These are phyloP conservation scores for Gnomoniopsis smithogilvyi DNA, from an alignment of 2,329 filamentous ascomycete species.

Conservation along the genomic window DNA sequence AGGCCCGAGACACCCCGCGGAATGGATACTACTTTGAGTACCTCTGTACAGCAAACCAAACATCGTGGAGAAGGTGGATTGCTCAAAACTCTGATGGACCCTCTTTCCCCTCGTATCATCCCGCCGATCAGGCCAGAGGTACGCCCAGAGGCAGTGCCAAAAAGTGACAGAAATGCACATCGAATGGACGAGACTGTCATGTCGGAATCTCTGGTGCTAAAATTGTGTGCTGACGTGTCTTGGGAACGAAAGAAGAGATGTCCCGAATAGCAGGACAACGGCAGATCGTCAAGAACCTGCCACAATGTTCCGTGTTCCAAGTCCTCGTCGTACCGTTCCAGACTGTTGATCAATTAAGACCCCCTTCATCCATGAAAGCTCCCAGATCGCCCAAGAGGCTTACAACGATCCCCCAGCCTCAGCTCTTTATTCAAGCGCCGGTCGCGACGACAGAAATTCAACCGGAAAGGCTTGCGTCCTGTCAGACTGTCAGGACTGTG, in stretches of 20 bases:
- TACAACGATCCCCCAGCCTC: slow-evolving; percentile 18
- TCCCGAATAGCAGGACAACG: neutral
- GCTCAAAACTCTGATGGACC: slow-evolving; percentile 8
- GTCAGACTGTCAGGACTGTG: neutral
- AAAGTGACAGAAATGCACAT: neutral
- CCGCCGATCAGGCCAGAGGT: slow-evolving; percentile 2
- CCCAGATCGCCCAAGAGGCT: slow-evolving; percentile 17
- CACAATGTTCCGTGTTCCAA: neutral
- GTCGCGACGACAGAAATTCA: slow-evolving; percentile 11
- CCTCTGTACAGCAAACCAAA: slow-evolving; percentile 6
- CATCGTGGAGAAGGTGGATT: slow-evolving; percentile 15
- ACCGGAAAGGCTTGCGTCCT: neutral
- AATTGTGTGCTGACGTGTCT: neutral
- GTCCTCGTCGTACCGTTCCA: neutral
- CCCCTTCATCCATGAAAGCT: slow-evolving; percentile 1
- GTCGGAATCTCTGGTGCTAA: neutral
- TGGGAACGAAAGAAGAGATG: neutral
- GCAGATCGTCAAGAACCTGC: slow-evolving; percentile 2
- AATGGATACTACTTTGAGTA: too few relatives aligned
- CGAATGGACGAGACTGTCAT: neutral
- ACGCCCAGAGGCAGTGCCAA: neutral
- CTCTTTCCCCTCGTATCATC: neutral
- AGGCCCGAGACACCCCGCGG: neutral
- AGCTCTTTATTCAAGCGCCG: slow-evolving; percentile 11
- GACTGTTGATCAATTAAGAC: slow-evolving; percentile 6